Base-by-base conservation (phyloP, 305 asterid species). In the Solanum aculeatissimum region DNA sequence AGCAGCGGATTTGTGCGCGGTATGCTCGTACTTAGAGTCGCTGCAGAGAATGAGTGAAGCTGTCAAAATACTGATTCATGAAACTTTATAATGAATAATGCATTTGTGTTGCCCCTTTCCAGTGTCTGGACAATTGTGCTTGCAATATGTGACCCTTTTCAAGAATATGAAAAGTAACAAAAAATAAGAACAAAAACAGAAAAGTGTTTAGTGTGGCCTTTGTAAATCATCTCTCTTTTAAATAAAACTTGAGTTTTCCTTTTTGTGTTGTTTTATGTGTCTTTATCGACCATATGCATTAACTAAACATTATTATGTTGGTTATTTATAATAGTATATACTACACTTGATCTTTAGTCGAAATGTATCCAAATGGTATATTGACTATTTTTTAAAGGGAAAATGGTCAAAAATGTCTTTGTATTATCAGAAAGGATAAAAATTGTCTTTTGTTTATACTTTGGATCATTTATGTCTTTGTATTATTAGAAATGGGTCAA, bases 1-100 rank as follows among this genome's bases (percentile, higher is more conserved):
- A 90, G 89, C 90, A 92, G 86, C 98, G 99, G 7, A 91, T 96
- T 54, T 89, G 90, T 70, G 98, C 91, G 84, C 97, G 97, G 66
- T 95, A 89, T 83, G 95, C 93, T 86, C 85, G 49, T 85, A 84
- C 92, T 82, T 90, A 66, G 87, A 80, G 83, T 68, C 25, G 55
- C 87, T 80, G 72, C 71, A 80, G 40, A 77, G 65, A 75, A 55
- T 55, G 87, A 65, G 62, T 49, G 38, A 84, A 85, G 85, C 88
- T 86, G 53, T 81, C 84, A 63, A 47, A 89, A 88, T 92, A 89
- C 89, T 84, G 87, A 86, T 77, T 88, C 90, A 87, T 87, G 83
- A 80, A 88, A 89, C 85, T 89, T 86, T 83, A 84, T 80, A 83
- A 88, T 85, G 89, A 90, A 87, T 86, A 88, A 84, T 89, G 90